phyloP scores from a whole-genome alignment of 495 filamentous ascomycete genomes.

The Aspergillus heteromorphus region DNA sequence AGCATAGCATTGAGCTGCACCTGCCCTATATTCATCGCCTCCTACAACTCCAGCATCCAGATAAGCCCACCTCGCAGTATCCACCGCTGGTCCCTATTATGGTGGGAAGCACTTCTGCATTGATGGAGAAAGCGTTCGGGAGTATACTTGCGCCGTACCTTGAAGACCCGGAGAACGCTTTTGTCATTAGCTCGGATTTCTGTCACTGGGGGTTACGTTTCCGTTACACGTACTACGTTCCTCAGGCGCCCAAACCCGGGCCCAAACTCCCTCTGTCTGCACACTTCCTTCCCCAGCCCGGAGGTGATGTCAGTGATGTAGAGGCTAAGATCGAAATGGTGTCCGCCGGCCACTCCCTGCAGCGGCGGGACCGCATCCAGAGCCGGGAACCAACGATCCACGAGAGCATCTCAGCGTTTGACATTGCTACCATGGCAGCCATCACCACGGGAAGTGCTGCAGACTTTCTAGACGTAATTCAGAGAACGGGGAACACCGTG shows the following conservation, averaged over 20 bases:
- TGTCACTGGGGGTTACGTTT: constrained; percentile 94
- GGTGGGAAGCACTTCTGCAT: constrained; percentile 66
- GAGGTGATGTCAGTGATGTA: constrained; percentile 20
- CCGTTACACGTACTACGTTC: constrained; percentile 76
- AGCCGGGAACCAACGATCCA: constrained; percentile 57
- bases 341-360: constrained; percentile 33
- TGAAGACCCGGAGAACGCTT: constrained; percentile 67
- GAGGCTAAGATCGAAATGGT: constrained; percentile 25
- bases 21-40: constrained; percentile 91
- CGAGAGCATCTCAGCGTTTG: constrained; percentile 78
- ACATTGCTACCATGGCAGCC: constrained; percentile 75
- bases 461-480: constrained; percentile 61
- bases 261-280: constrained; percentile 38
- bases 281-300: constrained; percentile 36
- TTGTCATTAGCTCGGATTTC: constrained; percentile 90
- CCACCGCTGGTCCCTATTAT: constrained; percentile 82
- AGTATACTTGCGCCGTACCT: constrained; percentile 72
- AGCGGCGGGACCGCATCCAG: constrained; percentile 33
- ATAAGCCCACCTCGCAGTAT: constrained; percentile 42
- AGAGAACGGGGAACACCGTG: constrained; percentile 80
- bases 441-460: constrained; percentile 68
- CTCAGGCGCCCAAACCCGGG: constrained; percentile 37
- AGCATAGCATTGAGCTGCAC: constrained; percentile 97
- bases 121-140: constrained; percentile 66
- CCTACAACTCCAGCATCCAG: constrained; percentile 39